Evolutionary conservation across 2,329 filamentous ascomycete genomes (phyloP), one percentile per base, ranked within the genome.

Genomic region (Neodidymelliopsis sp.): DNA sequence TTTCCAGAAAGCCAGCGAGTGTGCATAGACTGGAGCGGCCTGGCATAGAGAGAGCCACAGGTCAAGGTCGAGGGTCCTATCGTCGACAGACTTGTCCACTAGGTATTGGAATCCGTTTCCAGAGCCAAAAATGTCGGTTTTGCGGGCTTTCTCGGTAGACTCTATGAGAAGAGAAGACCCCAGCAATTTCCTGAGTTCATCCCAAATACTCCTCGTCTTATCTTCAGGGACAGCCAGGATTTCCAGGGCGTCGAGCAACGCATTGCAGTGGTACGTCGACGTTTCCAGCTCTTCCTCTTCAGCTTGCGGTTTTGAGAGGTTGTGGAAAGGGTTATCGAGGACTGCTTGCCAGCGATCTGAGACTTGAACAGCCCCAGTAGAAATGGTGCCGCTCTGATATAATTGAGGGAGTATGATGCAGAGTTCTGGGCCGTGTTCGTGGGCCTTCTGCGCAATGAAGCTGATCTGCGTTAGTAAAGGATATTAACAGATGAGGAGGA

Each of bases 91-190:
- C n/a, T 82, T 76, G 4, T 80, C 78, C 52, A 90, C 78, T 60
- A 91, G 90, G 4, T 87, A 83, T 49, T 83, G 84, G 63, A 94
- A 90, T 0, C 89, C 90, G 57, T 86, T 85, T 8, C 88, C 89
- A 48, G 87, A 80, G 38, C 90, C 88, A 57, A 94, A 91, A 25
- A 84, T 50, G 22, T 69, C 55, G 6, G 56, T 16, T 2, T 60
- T 49, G 2, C 36, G 42, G 8, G 49, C 34, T 11, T 39, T 9
- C 4, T 37, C 39, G 2, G 37, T n/a, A 6, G 40, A 39, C 4
- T 43, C 38, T 5, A 38, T 30, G 3, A 45, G 20, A 2, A 70
- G 19, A 7, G 66, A 57, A 13, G 31, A 43, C 23, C 53, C 41
- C 10, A 73, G 54, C 16, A 63, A 39, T 7, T 49, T 33, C 33